These are phyloP conservation scores for Atalantia buxifolia DNA, from an alignment of 345 rosid species.

Conservation along the genomic window DNA sequence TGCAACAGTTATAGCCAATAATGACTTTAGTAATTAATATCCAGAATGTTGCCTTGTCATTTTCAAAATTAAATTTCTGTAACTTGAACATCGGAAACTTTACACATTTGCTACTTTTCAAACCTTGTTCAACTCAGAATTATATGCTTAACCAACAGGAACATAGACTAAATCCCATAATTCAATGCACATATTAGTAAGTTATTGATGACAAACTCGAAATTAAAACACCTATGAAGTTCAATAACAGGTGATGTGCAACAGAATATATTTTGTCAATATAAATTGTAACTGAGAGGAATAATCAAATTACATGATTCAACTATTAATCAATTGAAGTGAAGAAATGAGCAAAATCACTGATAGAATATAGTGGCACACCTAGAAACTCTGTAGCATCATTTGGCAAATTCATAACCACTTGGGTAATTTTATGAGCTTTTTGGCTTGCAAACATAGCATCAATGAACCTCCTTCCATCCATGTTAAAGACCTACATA, in stretches of 20 bases:
- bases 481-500: constrained; percentile 76
- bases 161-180: background rate
- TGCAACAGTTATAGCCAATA: background rate
- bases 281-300: background rate
- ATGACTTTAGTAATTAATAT: background rate
- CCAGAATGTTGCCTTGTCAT: background rate
- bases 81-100: background rate
- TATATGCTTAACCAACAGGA: background rate
- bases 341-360: background rate
- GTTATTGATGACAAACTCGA: background rate
- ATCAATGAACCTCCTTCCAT: constrained; percentile 78
- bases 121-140: background rate
- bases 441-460: constrained; percentile 72
- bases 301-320: background rate
- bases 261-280: background rate
- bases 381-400: constrained; percentile 82
- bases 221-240: background rate
- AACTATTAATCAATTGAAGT: background rate
- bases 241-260: background rate
- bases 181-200: background rate
- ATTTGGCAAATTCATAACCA: constrained; percentile 87
- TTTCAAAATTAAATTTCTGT: background rate
- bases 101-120: background rate
- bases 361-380: constrained; percentile 14
- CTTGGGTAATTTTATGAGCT: constrained; percentile 63